Evolutionary conservation across 1,139 yeast species (phyloP), one percentile per base, ranked within the genome.

Genomic region (Lodderomyces theae): DNA sequence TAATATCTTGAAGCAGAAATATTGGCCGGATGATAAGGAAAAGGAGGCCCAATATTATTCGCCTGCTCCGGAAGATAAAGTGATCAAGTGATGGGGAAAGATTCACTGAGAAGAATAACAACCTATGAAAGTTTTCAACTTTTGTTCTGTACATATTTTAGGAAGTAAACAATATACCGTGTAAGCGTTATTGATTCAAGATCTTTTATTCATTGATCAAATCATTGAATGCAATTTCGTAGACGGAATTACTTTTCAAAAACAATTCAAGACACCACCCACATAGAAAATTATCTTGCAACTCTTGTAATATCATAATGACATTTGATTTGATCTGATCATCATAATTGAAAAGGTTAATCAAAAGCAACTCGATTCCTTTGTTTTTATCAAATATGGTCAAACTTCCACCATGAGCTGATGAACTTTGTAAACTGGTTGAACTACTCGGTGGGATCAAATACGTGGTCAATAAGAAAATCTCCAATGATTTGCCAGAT

Each of bases 341-440:
- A 46, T 71, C 67, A 34, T 48, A 51, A 45, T 66, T 64, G 48
- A 64, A 66, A 24, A 66, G 51, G 39, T 64, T 66, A 18, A 71
- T 49, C 35, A 70, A 54, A 17, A 72, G 51, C 16, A 70, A 54
- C 48, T 73, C 78, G 23, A 73, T 65, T 1, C 77, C 77, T 49
- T 68, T 70, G 47, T 72, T 72, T 48, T 72, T 71, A 48, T 72
- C 77, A 41, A 71, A 71, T 2, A 69, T 68, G 2, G 76, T 69
- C 41, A 69, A 51, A 45, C 60, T 67, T 3, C 76, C 73, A 2
- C 75, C 73, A 47, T 67, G 72, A 10, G 58, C 52, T 5, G 72
- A 59, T 11, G 67, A 60, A 34, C 69, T 60, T 47, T 67, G 74
- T 38, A 68, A 55, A 42, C 71, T 65, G 3, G 74, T 62, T 31